Base-by-base conservation (phyloP, 2,329 filamentous ascomycete species). In the Diaporthe sp. region DNA sequence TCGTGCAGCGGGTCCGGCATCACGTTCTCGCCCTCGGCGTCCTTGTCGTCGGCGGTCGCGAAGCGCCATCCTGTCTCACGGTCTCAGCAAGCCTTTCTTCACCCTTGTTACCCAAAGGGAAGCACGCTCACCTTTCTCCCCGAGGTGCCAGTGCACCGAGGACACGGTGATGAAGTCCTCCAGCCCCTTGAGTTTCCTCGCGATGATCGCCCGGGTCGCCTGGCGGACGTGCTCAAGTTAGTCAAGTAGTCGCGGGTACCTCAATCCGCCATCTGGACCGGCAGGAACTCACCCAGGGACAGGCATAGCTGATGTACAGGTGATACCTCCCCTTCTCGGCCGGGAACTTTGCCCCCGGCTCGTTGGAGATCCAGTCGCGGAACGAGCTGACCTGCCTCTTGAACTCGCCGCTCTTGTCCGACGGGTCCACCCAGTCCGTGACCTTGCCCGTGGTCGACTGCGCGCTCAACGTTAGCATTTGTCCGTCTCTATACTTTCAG, bases 301-400 rank as follows among this genome's bases (percentile, higher is more conserved):
- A 98, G 9, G 96, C 96, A 84, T 97, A 98, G 80, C 93, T 96
- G 78, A 98, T 93, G 82, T 96, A 99, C 79, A 99, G 91, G 85
- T 99, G 97, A 83, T 99, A 99, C 73, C 97, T 90, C 71, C 90
- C 95, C 85, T 94, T 95, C 85, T 98, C 96, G 0, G 95, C 90
- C 7, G 95, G 94, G 79, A 95, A 98, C 82, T 92, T 85, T 7
- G 94, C 93, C 55, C 90, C 92, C 1, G 91, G 84, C 78, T 94
- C 90, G 77, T 89, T 90, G 42, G 93, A 95, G 83, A 98, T 94
- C 83, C 87, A 94, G 83, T 93, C 91, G 75, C 97, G 92, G 85
- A 98, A 98, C 72, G 91, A 89, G 76, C 94, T 97, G 77, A 89
- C 88, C 83, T 95, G 94, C 76, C 96, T 93, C 87, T 98, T 98